These are phyloP conservation scores for Lepidium campestre DNA, from an alignment of 441 rosid genomes.

Conservation along the genomic window DNA sequence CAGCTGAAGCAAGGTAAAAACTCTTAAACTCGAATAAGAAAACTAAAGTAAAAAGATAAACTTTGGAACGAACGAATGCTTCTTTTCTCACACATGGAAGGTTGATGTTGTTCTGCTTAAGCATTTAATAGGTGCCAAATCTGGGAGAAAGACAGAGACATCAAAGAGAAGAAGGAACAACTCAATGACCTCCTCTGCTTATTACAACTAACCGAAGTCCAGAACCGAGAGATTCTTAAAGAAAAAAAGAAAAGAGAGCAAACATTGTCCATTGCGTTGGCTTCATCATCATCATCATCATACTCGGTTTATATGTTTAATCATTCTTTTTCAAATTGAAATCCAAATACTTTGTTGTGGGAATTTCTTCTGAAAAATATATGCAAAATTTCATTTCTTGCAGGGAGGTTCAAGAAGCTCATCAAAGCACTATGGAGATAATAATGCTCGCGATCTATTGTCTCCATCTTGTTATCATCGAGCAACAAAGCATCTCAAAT, in stretches of 20 bases:
- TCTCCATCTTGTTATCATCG: slow-evolving; percentile 53
- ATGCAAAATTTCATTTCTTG: slow-evolving; percentile 11
- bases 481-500: slow-evolving; percentile 61
- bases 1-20: slow-evolving; percentile 53
- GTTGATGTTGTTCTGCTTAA: background rate
- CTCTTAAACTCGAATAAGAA: background rate
- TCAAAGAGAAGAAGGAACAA: slow-evolving; percentile 56
- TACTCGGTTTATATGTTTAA: slow-evolving; percentile 34
- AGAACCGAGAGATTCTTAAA: slow-evolving; percentile 48
- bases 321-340: background rate
- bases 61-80: background rate
- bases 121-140: slow-evolving; percentile 40
- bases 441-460: slow-evolving; percentile 30
- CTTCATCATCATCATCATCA: slow-evolving; percentile 35
- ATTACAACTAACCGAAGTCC: slow-evolving; percentile 47
- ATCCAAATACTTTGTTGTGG: background rate
- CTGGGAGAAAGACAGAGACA: slow-evolving; percentile 51
- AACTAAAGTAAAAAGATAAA: background rate
- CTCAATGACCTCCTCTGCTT: slow-evolving; percentile 46
- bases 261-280: slow-evolving; percentile 48
- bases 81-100: background rate
- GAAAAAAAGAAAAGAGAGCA: slow-evolving; percentile 56
- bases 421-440: slow-evolving; percentile 46
- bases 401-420: slow-evolving; percentile 51
- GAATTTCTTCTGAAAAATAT: background rate